These are phyloP conservation scores for Chalciporus pseudorubinellus DNA, from an alignment of 768 basidiomycete species.

Conservation along the genomic window DNA sequence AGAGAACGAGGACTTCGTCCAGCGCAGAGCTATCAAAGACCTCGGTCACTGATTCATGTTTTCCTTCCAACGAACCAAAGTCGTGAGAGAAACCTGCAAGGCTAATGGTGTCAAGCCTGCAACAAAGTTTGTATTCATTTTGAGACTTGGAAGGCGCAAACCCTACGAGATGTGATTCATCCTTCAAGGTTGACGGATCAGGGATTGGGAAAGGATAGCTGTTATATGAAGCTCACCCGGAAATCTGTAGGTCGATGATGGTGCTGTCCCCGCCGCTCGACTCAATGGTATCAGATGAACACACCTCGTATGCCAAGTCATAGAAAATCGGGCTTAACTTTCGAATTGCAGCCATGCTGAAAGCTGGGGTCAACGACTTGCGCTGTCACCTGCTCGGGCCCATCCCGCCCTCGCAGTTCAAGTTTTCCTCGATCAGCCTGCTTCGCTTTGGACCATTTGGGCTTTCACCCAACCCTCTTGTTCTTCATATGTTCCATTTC, in stretches of 20 bases:
- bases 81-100: slow-evolving; percentile 60
- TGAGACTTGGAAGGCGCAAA: too few relatives aligned
- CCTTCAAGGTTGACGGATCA: slow-evolving; percentile 7
- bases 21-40: slow-evolving; percentile 38
- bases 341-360: slow-evolving; percentile 24
- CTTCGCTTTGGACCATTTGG: too few relatives aligned
- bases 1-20: slow-evolving; percentile 34
- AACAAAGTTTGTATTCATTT: not conserved
- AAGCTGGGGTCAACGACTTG: slow-evolving; percentile 27
- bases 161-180: slow-evolving; percentile 37
- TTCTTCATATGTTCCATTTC: too few relatives aligned
- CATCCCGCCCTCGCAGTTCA: too few relatives aligned
- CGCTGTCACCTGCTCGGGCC: too few relatives aligned
- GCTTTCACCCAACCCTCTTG: too few relatives aligned
- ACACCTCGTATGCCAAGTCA: slow-evolving; percentile 30
- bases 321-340: slow-evolving; percentile 25
- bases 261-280: slow-evolving; percentile 14
- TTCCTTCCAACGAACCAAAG: slow-evolving; percentile 52
- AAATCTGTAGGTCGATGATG: slow-evolving; percentile 39
- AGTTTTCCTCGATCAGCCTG: too few relatives aligned
- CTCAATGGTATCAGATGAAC: slow-evolving; percentile 11
- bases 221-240: slow-evolving; percentile 15
- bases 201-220: not conserved
- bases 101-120: slow-evolving; percentile 56
- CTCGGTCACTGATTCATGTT: slow-evolving; percentile 39